Evolutionary conservation across 1,139 yeast genomes (phyloP).

Genomic region (Lodderomyces beijingensis): DNA sequence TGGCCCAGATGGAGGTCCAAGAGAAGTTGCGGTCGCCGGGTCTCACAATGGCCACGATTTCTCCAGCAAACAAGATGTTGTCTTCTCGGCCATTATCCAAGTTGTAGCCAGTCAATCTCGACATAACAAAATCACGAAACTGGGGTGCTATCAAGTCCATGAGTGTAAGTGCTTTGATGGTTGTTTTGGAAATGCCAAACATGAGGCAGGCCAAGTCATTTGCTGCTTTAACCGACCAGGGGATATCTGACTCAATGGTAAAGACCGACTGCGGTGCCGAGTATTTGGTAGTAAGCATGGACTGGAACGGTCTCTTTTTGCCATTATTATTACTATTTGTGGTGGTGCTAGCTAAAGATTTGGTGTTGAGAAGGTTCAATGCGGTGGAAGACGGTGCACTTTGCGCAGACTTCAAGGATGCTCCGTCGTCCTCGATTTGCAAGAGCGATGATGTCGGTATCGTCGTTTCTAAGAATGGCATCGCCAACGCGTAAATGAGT

Average conservation of each 20-base stretch:
- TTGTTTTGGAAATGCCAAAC: constrained; percentile 73
- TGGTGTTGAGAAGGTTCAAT: constrained; percentile 20
- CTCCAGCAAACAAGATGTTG: constrained; percentile 46
- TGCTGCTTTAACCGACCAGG: constrained; percentile 80
- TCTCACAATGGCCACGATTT: constrained; percentile 52
- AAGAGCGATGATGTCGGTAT: constrained; percentile 40
- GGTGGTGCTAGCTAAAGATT: constrained; percentile 1
- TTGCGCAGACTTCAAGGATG: constrained; percentile 12
- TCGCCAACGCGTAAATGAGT: constrained; percentile 63
- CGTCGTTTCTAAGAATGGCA: constrained; percentile 64
- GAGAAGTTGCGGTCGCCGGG: constrained; percentile 51
- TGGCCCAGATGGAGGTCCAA: constrained; percentile 89
- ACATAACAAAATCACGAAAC: constrained; percentile 61
- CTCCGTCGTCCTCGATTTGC: constrained; percentile 11
- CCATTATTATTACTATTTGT: constrained; percentile 7
- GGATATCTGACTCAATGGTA: constrained; percentile 70
- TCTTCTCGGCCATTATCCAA: constrained; percentile 13
- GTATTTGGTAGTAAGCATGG: constrained; percentile 60
- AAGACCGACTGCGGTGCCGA: constrained; percentile 77
- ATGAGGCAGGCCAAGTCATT: constrained; percentile 86
- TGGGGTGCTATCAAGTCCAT: constrained; percentile 77
- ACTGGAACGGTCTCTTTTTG: constrained; percentile 50
- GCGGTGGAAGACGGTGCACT: constrained; percentile 26
- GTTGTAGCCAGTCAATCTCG: constrained; percentile 41
- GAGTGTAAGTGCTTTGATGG: constrained; percentile 59